Base-by-base conservation (phyloP, 1,284 basidiomycete species). In the Pseudozyma thailandica region DNA sequence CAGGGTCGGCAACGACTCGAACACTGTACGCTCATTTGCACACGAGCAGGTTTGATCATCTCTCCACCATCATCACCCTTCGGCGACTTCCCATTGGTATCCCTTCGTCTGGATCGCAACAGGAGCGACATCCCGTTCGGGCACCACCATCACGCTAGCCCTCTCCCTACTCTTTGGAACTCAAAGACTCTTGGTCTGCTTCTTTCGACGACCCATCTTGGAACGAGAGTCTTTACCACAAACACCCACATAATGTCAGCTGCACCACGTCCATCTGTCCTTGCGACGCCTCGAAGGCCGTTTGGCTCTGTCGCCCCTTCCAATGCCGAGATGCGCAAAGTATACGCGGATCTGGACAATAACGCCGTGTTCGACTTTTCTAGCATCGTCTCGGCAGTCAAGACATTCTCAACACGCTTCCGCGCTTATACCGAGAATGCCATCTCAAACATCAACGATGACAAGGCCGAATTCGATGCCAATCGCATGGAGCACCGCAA, bases 321-420 rank as follows among this genome's bases (percentile, higher is more conserved):
- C 31, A 65, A 61, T 33, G 68, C 68, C 6, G 68, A 71, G n/a
- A 59, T 71, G 61, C 68, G 68, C 45, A 71, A 71, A 30, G 56
- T 65, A 10, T 71, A 71, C 23, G 57, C 56, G 23, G 68, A 71
- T 35, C 50, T 71, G 23, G 68, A 71, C 56, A 71, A 65, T 53
- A 71, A 71, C 26, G 61, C 68, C 35, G 57, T 71, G 12, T 66
- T 78, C n/a, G 74, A 78, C 59, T 78, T 78, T 61, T 68, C 65
- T 35, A 62, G 57, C 49, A 65, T 76, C 41, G 59, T 74, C 13
- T 50, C 62, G 7, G 53, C 68, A 1, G 68, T 78, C 12, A 62
- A 65, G 30, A 52, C 56, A n/a, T 78, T 78, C 30, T 61, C 57
- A 1, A 58, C 55, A 16, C 64, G 74, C 38, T 78, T 78, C 50